A percentile compares a stretch with the other conserved stretches of the same genome.
These are phyloP conservation scores for Eimeria maxima DNA, from an alignment of 169 alveolate species.

Conservation along the genomic window DNA sequence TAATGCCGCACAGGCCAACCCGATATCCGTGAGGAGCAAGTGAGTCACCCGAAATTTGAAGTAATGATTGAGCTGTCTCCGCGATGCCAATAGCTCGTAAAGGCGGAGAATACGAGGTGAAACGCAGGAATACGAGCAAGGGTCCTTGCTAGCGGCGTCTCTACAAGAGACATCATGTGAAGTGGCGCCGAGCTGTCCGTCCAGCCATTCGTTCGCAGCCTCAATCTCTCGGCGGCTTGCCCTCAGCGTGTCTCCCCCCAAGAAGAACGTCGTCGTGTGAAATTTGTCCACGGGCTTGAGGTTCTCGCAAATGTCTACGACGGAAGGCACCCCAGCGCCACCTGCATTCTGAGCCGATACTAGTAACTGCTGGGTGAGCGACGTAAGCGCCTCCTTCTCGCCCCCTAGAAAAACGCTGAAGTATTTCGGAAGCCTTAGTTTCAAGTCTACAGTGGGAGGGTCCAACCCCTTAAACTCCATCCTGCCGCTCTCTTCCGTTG, in stretches of 20 bases:
- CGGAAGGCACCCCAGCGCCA: constrained; percentile 6
- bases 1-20: constrained; percentile 64
- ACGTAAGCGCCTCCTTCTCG: constrained; percentile 20
- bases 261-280: constrained; percentile 49
- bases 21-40: constrained; percentile 55
- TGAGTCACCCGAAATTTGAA: constrained; percentile 37
- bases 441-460: not conserved
- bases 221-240: constrained; percentile 10
- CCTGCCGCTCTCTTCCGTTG: constrained; percentile 20
- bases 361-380: constrained; percentile 29
- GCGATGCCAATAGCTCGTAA: constrained; percentile 45
- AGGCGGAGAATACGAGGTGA: constrained; percentile 32
- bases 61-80: constrained; percentile 23
- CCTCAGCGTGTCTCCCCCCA: constrained; percentile 54
- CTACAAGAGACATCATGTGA: no score
- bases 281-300: constrained; percentile 4
- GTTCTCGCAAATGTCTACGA: not conserved
- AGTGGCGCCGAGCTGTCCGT: not conserved
- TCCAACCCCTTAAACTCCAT: not conserved
- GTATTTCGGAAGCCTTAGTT: not conserved
- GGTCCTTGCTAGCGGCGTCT: not conserved
- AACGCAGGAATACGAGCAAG: not conserved
- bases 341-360: constrained; percentile 22
- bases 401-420: not conserved
- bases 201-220: constrained; percentile 65